Conservation (phyloP, 345 rosid species). For the Citrus medica region DNA sequence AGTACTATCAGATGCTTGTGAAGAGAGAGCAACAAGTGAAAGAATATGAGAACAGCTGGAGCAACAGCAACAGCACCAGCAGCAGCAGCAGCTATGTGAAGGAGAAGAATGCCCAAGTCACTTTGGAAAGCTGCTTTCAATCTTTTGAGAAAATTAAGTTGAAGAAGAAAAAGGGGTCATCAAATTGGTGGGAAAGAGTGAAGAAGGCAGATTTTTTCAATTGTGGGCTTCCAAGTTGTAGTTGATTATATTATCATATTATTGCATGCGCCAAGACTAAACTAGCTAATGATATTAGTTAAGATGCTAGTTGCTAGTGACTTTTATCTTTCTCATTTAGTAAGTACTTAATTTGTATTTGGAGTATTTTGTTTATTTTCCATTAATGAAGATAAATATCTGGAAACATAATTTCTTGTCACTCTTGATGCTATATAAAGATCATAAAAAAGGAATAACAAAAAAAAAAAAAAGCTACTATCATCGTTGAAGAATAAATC, state of each 20-base stretch:
- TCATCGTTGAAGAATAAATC: too few relatives aligned
- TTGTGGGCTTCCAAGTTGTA: slow-evolving; percentile 16
- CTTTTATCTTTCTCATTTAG: not conserved
- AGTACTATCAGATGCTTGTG: slow-evolving; percentile 27
- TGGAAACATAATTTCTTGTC: too few relatives aligned
- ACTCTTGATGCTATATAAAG: too few relatives aligned
- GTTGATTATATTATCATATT: not conserved
- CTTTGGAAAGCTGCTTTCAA: slow-evolving; percentile 18
- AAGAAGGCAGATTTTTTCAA: slow-evolving; percentile 31
- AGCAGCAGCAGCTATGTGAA: not conserved
- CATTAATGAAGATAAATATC: too few relatives aligned
- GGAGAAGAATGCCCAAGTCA: not conserved
- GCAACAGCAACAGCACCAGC: not conserved
- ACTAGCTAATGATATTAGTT: not conserved
- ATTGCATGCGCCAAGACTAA: not conserved
- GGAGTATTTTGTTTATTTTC: not conserved
- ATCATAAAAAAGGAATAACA: too few relatives aligned
- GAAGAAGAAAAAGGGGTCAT: not conserved
- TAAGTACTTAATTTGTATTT: not conserved
- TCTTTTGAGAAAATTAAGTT: slow-evolving; percentile 10
- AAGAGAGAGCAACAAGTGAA: not conserved
- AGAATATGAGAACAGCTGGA: not conserved
- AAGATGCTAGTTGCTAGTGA: not conserved
- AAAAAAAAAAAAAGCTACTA: too few relatives aligned
- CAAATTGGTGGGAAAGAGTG: slow-evolving; percentile 38